Evolutionary conservation across 1,139 yeast species (phyloP), one percentile per base, ranked within the genome.

Genomic region (Arxiozyma bovina): DNA sequence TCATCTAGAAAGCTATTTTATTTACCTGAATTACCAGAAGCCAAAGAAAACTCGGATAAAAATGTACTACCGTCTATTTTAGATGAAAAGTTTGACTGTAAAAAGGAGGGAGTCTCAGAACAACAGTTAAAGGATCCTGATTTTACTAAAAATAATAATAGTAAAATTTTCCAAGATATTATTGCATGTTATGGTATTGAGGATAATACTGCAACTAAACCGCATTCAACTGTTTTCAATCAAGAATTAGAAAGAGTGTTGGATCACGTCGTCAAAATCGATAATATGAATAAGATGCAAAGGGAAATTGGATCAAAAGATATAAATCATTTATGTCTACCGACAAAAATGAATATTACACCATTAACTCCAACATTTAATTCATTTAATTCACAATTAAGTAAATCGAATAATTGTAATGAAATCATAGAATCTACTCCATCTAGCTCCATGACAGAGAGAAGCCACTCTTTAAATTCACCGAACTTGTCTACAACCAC

Each of bases 131-230:
- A 30, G 23, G 22, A 15, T 40, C 15, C 2, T 8, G 17, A 15
- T 46, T 40, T 46, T 30, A 54, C 42, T 4, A 57, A 59, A 45
- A 57, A 58, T 30, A 51, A 56, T 17, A 63, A 64, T 52, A 67
- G 63, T 34, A 43, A 56, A n/a, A 48, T 65, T 9, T 61, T 61
- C 48, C 65, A 65, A 51, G 67, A 65, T 50, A 65, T 65, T 8
- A 44, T 64, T 15, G 57, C 61, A 5, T 64, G 64, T 21, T 65
- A 65, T 50, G 51, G 51, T n/a, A 48, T 49, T 23, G 43, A 51
- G 34, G 22, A 48, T 9, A 27, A 27, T 38, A 27, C 40, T n/a
- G 15, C 20, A 17, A 30, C 23, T 11, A 22, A 34, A 15, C 21
- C 18, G 1, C 4, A 22, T 17, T 41, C 50, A 11, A 11, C 50